phyloP scores from a whole-genome alignment of 2,329 filamentous ascomycete species.

The Rhexocercosporidium sp. region DNA sequence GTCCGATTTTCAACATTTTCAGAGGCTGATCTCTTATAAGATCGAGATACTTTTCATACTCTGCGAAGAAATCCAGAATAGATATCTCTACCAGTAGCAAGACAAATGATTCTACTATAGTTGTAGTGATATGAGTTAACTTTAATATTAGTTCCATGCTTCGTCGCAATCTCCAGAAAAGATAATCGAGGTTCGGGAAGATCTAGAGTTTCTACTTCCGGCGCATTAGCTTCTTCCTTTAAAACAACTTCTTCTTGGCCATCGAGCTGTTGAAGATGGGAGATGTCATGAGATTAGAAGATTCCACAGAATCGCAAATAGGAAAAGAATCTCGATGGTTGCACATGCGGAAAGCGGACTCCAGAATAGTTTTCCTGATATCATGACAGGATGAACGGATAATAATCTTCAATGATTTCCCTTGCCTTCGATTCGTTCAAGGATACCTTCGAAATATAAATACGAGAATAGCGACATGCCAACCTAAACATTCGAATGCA shows the following conservation, averaged over 20 bases:
- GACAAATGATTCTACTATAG: slow-evolving; percentile 29
- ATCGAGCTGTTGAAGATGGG: neutral
- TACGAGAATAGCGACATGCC: too few relatives aligned
- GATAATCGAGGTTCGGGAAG: slow-evolving; percentile 15
- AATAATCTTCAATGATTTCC: too few relatives aligned
- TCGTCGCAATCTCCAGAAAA: slow-evolving; percentile 45
- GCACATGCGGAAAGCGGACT: neutral
- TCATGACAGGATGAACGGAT: too few relatives aligned
- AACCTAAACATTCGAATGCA: neutral
- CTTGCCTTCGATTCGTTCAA: too few relatives aligned
- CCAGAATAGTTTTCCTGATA: neutral
- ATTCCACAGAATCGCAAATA: neutral
- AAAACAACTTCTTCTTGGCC: neutral
- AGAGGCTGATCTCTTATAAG: slow-evolving; percentile 41
- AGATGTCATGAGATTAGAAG: neutral
- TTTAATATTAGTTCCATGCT: slow-evolving; percentile 48
- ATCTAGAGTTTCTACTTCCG: neutral
- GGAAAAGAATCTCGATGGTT: neutral
- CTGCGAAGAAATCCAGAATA: neutral
- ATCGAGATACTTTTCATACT: slow-evolving; percentile 49
- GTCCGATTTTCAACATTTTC: slow-evolving; percentile 50
- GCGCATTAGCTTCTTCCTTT: too few relatives aligned
- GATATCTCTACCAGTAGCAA: neutral
- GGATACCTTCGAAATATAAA: too few relatives aligned
- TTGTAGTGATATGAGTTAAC: slow-evolving; percentile 48